Evolutionary conservation across 495 filamentous ascomycete species (phyloP), one percentile per base, ranked within the genome.

Genomic region (Jackrogersella minutella): DNA sequence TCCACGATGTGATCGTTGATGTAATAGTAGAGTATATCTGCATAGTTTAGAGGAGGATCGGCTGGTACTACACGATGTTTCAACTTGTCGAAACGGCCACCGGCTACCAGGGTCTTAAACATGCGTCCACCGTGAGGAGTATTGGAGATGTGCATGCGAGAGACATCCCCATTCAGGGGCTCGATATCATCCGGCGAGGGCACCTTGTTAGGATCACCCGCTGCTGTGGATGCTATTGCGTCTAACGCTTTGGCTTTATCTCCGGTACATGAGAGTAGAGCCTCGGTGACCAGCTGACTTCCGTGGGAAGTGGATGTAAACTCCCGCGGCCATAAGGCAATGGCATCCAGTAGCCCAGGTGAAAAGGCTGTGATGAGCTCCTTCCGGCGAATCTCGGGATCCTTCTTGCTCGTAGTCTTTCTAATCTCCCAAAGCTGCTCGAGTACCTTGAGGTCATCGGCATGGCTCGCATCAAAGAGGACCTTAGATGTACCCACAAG

Each of bases 351-450:
- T 1, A 97, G 77, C 4, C 85, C 76, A 14, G 85, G 81, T 0
- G 90, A 90, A 24, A 93, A 71, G 28, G 87, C 83, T 54, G 85
- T 85, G 34, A 91, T 80, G 33, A 98, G 81, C 71, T 97, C 96
- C 60, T 86, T 82, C 47, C 88, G 88, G 30, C 96, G 86, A 33
- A 85, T 77, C 13, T 86, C 86, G 1, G 91, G 81, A 58, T 96
- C 91, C 75, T 99, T 99, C 79, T 97, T 99, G 54, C 92, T 96
- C 11, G 92, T 95, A 26, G 83, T 86, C 62, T 86, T 84, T 28
- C 93, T 87, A 61, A 92, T 85, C 44, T 86, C 85, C 66, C 92
- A 90, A 34, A 98, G 79, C 71, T 94, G 89, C 58, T 85, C 78
- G 22, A 97, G 77, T 9, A 93, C 69, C 40, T 85, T 82, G 36